Evolutionary conservation across 495 filamentous ascomycete species (phyloP).

Genomic region (Xeromyces bisporus): DNA sequence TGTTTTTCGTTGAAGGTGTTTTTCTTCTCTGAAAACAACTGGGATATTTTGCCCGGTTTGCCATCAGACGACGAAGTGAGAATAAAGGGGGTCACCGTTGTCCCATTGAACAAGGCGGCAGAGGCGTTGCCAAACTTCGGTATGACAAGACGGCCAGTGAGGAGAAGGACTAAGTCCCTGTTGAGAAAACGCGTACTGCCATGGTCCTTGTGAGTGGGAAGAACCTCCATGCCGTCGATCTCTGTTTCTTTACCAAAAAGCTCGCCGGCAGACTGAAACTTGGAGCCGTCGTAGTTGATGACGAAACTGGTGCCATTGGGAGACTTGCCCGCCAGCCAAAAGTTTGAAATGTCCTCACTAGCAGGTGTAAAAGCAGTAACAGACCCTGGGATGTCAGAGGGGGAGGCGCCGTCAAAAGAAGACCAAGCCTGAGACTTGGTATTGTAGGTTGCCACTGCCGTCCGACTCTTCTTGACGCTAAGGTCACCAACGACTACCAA

Average conservation of each 20-base stretch:
- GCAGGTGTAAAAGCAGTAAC: conserved; percentile 63
- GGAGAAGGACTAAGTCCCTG: conserved; percentile 51
- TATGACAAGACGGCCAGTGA: conserved; percentile 64
- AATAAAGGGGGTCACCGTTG: conserved; percentile 55
- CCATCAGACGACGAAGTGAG: conserved; percentile 51
- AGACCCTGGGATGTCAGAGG: conserved; percentile 50
- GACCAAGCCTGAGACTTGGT: conserved; percentile 44
- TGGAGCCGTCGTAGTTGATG: conserved; percentile 52
- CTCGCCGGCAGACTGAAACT: conserved; percentile 39
- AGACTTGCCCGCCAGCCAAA: conserved; percentile 63
- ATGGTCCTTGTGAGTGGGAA: conserved; percentile 52
- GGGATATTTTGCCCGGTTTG: conserved; percentile 52
- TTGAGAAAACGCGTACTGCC: conserved; percentile 43
- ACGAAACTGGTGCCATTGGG: conserved; percentile 57
- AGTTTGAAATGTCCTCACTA: conserved; percentile 41
- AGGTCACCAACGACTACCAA: conserved; percentile 68
- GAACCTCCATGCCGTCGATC: conserved; percentile 67
- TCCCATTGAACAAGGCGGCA: conserved; percentile 78
- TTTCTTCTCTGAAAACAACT: conserved; percentile 57
- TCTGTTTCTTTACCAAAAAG: conserved; percentile 43
- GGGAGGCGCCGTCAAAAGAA: conserved; percentile 41
- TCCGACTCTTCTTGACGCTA: conserved; percentile 41
- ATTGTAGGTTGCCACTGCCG: conserved; percentile 62
- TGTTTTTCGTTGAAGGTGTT: conserved; percentile 43
- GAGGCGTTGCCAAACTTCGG: conserved; percentile 67